Conservation (phyloP, 2,329 filamentous ascomycete species). For the Penicillium brasilianum region DNA sequence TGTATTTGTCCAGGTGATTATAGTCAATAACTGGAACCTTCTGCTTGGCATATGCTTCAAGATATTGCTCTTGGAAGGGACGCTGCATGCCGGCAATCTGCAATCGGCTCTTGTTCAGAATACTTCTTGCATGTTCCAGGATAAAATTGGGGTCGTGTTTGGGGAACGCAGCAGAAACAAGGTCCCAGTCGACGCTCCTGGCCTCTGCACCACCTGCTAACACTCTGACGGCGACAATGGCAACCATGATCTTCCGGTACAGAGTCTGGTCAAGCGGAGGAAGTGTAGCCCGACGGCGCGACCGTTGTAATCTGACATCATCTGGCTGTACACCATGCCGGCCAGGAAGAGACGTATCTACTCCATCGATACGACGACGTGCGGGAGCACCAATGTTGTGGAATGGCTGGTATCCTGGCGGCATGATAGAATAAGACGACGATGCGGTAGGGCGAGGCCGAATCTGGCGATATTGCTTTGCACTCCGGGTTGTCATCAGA, state of each 20-base stretch:
- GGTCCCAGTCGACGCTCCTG: conserved; percentile 50
- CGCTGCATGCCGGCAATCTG: conserved; percentile 52
- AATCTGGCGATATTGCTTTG: not conserved
- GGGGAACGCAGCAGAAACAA: conserved; percentile 51
- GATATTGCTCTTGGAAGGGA: conserved; percentile 53
- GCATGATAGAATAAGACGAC: not conserved
- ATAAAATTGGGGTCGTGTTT: conserved; percentile 46
- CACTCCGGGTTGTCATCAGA: conserved; percentile 12
- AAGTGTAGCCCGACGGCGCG: conserved; percentile 25
- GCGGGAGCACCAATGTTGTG: conserved; percentile 5
- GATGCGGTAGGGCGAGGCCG: not conserved
- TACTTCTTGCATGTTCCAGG: conserved; percentile 44
- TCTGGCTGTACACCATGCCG: conserved; percentile 3
- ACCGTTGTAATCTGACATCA: not conserved
- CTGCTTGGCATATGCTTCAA: conserved; percentile 51
- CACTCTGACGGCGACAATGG: conserved; percentile 52
- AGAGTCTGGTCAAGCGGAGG: conserved; percentile 35
- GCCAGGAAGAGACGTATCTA: conserved; percentile 22
- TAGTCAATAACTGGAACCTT: conserved; percentile 53
- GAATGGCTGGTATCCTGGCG: not conserved
- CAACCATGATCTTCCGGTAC: conserved; percentile 45
- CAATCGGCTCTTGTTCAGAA: conserved; percentile 45
- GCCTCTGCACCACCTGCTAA: conserved; percentile 52
- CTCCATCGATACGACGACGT: conserved; percentile 37
- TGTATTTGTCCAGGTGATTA: conserved; percentile 49